phyloP scores from a whole-genome alignment of 176 grass and related monocot species.

The Eragrostis curvula region DNA sequence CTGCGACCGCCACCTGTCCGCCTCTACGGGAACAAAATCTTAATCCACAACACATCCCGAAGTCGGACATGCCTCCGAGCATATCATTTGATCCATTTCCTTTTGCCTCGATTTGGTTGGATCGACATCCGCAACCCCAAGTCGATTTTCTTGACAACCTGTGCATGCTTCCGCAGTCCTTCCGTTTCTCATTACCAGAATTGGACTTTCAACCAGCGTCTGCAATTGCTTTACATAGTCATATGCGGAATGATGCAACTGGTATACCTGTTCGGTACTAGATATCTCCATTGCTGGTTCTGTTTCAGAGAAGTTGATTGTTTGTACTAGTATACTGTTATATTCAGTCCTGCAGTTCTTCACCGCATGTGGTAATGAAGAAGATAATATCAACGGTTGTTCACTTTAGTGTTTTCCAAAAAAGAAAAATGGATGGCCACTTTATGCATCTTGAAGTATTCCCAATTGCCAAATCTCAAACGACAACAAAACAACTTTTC shows the following conservation, averaged over 20 bases:
- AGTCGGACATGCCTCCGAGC: background rate
- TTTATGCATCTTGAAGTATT: background rate
- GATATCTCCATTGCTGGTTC: no score
- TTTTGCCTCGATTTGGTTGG: no score
- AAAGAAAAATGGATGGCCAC: background rate
- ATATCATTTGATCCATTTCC: background rate
- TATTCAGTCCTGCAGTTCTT: no score
- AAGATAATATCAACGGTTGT: background rate
- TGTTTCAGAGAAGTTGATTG: no score
- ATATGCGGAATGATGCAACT: no score
- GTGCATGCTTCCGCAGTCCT: background rate
- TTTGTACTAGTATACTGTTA: no score
- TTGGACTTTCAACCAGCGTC: background rate
- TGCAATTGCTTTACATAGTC: background rate
- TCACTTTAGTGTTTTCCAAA: background rate
- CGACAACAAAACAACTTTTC: constrained; percentile 1
- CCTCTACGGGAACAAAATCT: constrained; percentile 19
- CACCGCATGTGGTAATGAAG: no score
- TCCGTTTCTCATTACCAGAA: background rate
- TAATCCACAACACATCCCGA: background rate
- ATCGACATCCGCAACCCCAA: no score
- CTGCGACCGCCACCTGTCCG: constrained; percentile 37
- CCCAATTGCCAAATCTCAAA: background rate
- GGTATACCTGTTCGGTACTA: no score
- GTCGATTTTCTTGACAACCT: background rate